Conservation (phyloP, 2,329 filamentous ascomycete genomes). For the Cercospora nicotianae region DNA sequence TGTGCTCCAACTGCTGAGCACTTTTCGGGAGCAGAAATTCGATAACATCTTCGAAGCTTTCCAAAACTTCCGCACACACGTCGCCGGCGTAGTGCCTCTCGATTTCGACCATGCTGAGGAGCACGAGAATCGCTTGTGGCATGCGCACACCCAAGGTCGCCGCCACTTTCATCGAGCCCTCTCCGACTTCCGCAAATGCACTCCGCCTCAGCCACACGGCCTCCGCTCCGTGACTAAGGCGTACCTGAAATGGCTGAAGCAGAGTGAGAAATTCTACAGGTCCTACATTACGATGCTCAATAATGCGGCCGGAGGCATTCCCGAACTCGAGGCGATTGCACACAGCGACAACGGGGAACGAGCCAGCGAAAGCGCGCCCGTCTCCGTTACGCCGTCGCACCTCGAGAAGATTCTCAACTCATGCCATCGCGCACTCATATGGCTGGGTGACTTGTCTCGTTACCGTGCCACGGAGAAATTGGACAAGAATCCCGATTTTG, state of each 20-base stretch:
- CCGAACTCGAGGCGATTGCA: constrained; percentile 60
- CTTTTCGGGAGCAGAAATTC: constrained; percentile 29
- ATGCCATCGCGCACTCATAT: constrained; percentile 80
- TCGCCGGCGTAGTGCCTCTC: constrained; percentile 69
- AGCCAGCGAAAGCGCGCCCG: constrained; percentile 31
- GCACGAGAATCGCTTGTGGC: constrained; percentile 74
- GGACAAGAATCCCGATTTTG: constrained; percentile 72
- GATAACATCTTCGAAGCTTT: constrained; percentile 31
- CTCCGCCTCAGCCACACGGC: constrained; percentile 58
- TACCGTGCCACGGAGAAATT: constrained; percentile 76
- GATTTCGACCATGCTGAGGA: constrained; percentile 67
- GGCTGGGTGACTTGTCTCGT: constrained; percentile 83
- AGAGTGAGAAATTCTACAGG: constrained; percentile 84
- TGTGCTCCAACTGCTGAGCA: constrained; percentile 31
- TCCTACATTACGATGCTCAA: constrained; percentile 78
- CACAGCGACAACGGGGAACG: constrained; percentile 32
- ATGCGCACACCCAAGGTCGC: constrained; percentile 74
- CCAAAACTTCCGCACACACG: constrained; percentile 62
- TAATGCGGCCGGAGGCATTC: constrained; percentile 56
- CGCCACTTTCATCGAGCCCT: constrained; percentile 72
- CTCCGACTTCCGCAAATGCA: constrained; percentile 50
- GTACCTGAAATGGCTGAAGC: constrained; percentile 83
- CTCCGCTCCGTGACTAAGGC: constrained; percentile 77
- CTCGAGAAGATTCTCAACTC: constrained; percentile 65
- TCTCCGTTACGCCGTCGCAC: constrained; percentile 44